Conservation (phyloP, 495 filamentous ascomycete species). For the Aspergillus leporis region DNA sequence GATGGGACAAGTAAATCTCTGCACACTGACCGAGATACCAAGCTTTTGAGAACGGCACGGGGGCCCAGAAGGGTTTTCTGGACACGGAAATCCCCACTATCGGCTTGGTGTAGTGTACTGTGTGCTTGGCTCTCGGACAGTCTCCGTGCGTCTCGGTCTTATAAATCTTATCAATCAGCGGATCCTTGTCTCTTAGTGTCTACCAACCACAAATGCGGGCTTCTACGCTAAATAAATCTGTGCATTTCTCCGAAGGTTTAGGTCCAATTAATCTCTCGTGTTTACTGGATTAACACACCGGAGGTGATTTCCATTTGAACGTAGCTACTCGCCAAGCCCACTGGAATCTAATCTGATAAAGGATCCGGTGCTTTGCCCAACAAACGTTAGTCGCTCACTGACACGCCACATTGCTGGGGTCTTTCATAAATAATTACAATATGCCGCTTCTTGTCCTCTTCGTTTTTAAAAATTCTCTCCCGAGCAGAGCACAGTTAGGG, state of each 20-base stretch:
- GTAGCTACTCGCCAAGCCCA: background rate
- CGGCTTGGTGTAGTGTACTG: background rate
- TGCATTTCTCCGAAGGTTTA: background rate
- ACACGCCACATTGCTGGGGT: background rate
- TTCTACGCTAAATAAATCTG: background rate
- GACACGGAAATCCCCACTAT: background rate
- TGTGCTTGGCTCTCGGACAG: background rate
- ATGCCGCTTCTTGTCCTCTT: background rate
- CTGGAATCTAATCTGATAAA: slow-evolving; percentile 3
- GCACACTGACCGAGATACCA: background rate
- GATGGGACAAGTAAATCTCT: background rate
- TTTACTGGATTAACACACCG: slow-evolving; percentile 3
- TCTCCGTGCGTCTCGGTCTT: background rate
- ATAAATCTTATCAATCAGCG: slow-evolving; percentile 3
- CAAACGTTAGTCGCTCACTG: background rate
- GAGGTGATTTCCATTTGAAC: background rate
- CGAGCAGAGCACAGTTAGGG: too few species aligned
- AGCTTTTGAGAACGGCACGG: background rate
- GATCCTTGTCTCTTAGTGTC: background rate
- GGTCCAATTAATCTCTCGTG: background rate
- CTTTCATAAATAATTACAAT: background rate
- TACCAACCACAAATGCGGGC: background rate
- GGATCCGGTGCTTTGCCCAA: background rate
- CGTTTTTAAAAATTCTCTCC: background rate
- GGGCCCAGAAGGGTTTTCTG: background rate